Evolutionary conservation across 176 grass and related monocot species (phyloP).

Genomic region (Zizania latifolia): DNA sequence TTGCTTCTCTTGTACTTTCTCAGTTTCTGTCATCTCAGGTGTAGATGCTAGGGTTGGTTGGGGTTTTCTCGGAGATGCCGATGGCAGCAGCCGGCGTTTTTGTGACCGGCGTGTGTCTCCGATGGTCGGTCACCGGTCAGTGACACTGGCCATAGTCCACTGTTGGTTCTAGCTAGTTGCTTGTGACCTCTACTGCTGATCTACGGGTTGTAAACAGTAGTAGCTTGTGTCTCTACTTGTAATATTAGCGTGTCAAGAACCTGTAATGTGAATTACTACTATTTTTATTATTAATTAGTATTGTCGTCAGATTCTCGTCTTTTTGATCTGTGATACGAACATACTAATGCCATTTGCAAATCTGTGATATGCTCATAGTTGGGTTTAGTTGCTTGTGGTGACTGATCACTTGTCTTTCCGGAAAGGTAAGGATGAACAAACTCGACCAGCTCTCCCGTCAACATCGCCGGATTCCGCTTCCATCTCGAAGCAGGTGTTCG

Average conservation of each 20-base stretch:
- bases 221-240: constrained; percentile 28
- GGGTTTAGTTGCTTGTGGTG: background rate
- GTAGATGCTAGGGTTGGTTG: constrained; percentile 32
- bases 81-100: constrained; percentile 44
- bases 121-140: constrained; percentile 33
- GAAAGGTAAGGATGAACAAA: background rate
- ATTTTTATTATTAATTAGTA: constrained; percentile 5
- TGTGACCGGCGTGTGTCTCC: constrained; percentile 39
- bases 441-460: too few species aligned
- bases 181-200: constrained; percentile 23
- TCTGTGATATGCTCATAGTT: too few species aligned
- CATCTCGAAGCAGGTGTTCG: too few species aligned
- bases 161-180: too few species aligned
- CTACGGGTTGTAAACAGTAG: constrained; percentile 40
- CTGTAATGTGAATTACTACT: constrained; percentile 34
- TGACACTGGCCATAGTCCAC: constrained; percentile 1
- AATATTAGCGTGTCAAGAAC: constrained; percentile 21
- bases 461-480: too few species aligned
- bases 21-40: too few species aligned
- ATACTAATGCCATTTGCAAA: too few species aligned
- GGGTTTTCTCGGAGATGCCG: constrained; percentile 6
- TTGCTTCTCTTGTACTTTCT: background rate
- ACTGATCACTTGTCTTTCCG: background rate
- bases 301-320: background rate
- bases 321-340: too few species aligned